Evolutionary conservation across 345 rosid genomes (phyloP).

Genomic region (Populus deltoides): DNA sequence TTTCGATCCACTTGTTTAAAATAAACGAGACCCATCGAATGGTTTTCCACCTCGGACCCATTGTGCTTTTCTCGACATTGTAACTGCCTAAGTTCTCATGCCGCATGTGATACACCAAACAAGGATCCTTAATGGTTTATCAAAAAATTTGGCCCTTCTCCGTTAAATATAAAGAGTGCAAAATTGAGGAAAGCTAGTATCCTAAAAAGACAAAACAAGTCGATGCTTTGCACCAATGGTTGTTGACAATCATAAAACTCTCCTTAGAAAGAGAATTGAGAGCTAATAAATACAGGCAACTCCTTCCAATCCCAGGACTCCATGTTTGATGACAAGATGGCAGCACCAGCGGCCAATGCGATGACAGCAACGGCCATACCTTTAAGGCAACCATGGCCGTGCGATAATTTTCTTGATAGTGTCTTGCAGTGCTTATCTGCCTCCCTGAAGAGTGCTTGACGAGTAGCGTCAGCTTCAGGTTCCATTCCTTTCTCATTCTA

Average conservation of each 20-base stretch:
- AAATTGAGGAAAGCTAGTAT: conserved; percentile 18
- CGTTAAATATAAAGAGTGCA: conserved; percentile 17
- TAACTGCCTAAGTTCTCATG: conserved; percentile 22
- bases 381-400: conserved; percentile 48
- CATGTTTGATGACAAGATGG: conserved; percentile 28
- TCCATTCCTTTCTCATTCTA: conserved; percentile 59
- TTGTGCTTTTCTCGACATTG: conserved; percentile 2
- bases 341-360: conserved; percentile 53
- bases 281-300: conserved; percentile 29
- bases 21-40: not conserved
- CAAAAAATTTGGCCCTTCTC: conserved; percentile 10
- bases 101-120: conserved; percentile 6
- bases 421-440: conserved; percentile 60
- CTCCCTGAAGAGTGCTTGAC: conserved; percentile 34
- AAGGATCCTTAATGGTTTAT: conserved; percentile 10
- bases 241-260: not conserved
- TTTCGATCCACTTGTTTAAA: not conserved
- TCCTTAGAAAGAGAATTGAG: conserved; percentile 17
- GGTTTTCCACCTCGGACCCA: not conserved
- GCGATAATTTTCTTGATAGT: conserved; percentile 43
- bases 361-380: conserved; percentile 37
- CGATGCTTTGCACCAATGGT: conserved; percentile 25
- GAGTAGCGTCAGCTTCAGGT: conserved; percentile 31
- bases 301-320: conserved; percentile 40
- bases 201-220: conserved; percentile 13